These are phyloP conservation scores for Rhizoctonia solani DNA, from an alignment of 1,284 basidiomycete genomes.

Conservation along the genomic window DNA sequence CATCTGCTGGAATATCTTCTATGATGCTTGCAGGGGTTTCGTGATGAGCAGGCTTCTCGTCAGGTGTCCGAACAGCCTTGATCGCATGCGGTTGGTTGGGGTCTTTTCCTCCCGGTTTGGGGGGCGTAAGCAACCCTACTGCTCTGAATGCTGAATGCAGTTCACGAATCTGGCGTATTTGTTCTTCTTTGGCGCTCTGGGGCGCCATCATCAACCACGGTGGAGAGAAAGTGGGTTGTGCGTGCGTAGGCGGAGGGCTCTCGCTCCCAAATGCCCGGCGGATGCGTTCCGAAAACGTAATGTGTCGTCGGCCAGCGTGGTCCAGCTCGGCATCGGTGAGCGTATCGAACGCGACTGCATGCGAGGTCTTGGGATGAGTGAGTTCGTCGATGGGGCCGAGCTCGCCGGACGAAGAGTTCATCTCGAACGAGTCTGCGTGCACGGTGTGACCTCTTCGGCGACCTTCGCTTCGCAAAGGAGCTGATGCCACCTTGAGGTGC, in stretches of 20 bases:
- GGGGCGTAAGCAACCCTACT: conserved; percentile 32
- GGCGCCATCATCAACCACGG: conserved; percentile 39
- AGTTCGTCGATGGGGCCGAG: conserved; percentile 21
- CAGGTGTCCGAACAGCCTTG: conserved; percentile 29
- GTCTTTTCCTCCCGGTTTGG: conserved; percentile 15
- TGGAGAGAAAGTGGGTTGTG: conserved; percentile 33
- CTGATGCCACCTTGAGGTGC: conserved; percentile 35
- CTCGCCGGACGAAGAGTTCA: conserved; percentile 5
- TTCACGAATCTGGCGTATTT: conserved; percentile 27
- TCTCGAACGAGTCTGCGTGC: conserved; percentile 25
- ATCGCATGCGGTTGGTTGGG: conserved; percentile 7
- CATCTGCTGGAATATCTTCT: conserved; percentile 36
- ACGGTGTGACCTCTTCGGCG: conserved; percentile 25
- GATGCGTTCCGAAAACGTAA: conserved; percentile 36
- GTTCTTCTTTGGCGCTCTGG: conserved; percentile 37
- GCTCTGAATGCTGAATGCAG: conserved; percentile 31
- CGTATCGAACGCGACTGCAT: conserved; percentile 36
- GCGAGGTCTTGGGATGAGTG: conserved; percentile 12
- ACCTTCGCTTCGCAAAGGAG: conserved; percentile 12
- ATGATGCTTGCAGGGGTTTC: conserved; percentile 29
- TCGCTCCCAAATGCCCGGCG: conserved; percentile 37
- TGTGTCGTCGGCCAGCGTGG: conserved; percentile 31
- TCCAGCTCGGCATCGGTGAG: conserved; percentile 36
- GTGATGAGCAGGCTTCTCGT: not conserved
- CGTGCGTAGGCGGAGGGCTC: conserved; percentile 17